Base-by-base conservation (phyloP, 495 filamentous ascomycete genomes). In the Pseudotulostoma volvatum region DNA sequence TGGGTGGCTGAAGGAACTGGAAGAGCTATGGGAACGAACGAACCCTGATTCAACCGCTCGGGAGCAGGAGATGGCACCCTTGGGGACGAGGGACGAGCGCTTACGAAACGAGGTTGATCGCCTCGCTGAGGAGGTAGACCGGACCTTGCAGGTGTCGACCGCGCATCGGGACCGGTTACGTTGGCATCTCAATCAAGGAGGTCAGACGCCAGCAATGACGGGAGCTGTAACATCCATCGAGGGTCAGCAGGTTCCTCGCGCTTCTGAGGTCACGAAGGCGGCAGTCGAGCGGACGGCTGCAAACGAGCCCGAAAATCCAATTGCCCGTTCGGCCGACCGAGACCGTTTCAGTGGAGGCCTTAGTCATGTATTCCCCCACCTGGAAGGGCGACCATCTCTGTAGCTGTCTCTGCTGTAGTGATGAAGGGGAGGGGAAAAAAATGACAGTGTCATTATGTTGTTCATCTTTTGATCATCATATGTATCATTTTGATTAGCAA, bases 1-100 rank as follows among this genome's bases (percentile, higher is more conserved):
- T 35, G 88, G 84, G 0, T 97, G 90, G 88, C 58, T 74, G 11
- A 74, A 85, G 32, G 88, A 96, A 48, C 64, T 97, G 20, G 84
- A 93, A 52, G 56, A 48, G 8, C 35, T 82, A 14, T 85, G 78
- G 79, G 52, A 67, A 35, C 52, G 60, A 43, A 74, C 70, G 4
- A 71, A 69, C 28, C 64, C 62, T 7, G 47, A 60, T 19, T 44
- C 56, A 38, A 45, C 57, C 35, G 43, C 47, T 0, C 43, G 52
- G 33, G 50, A 60, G 41, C 47, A 48, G 39, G 56, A 65, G 46
- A 42, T 52, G 15, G 51, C 43, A 9, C 35, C 56, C 13, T 39
- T 44, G 23, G 48, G 48, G 37, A 64, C 63, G 3, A 63, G 64
- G 34, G 75, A 81, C 41, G 71, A 80, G 46, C 50, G 51, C 20